These are phyloP conservation scores for Penicillium soppii DNA, from an alignment of 495 filamentous ascomycete species.

Conservation along the genomic window DNA sequence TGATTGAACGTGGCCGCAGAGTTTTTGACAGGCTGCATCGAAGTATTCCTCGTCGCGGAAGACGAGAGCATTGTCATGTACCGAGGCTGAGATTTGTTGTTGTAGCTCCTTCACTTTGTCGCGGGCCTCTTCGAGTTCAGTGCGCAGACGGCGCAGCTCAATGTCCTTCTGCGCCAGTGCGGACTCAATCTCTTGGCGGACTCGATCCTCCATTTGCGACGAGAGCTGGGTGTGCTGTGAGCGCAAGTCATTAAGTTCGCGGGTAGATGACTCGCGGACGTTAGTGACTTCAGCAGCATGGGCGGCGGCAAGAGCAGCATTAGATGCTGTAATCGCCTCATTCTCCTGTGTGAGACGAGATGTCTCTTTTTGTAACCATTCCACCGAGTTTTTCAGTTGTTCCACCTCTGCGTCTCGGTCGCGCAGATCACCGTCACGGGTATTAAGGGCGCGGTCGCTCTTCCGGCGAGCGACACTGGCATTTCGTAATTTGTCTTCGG, in stretches of 20 bases:
- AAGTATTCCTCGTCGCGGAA: conserved; percentile 92
- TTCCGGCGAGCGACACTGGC: conserved; percentile 51
- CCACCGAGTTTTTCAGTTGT: conserved; percentile 71
- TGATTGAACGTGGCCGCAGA: conserved; percentile 91
- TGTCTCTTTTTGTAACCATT: conserved; percentile 78
- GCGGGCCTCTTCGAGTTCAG: conserved; percentile 73
- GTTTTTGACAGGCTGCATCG: conserved; percentile 85
- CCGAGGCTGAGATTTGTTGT: conserved; percentile 71
- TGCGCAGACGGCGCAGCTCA: conserved; percentile 73
- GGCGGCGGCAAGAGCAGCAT: conserved; percentile 61
- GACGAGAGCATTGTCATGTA: conserved; percentile 71
- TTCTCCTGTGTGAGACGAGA: conserved; percentile 71
- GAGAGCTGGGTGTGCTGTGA: conserved; percentile 58
- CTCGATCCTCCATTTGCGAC: conserved; percentile 60
- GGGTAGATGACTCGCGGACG: conserved; percentile 48
- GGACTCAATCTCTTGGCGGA: conserved; percentile 58
- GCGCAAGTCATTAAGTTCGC: conserved; percentile 64
- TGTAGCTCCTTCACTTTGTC: conserved; percentile 81
- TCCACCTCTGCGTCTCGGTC: conserved; percentile 76
- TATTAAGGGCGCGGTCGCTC: conserved; percentile 55
- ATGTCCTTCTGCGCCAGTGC: conserved; percentile 70
- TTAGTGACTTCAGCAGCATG: conserved; percentile 65
- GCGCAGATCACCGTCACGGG: conserved; percentile 53
- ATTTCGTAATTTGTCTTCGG: conserved; percentile 63
- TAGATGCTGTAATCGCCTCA: conserved; percentile 67